These are phyloP conservation scores for Candida manassasensis DNA, from an alignment of 805 yeast genomes.

Conservation along the genomic window DNA sequence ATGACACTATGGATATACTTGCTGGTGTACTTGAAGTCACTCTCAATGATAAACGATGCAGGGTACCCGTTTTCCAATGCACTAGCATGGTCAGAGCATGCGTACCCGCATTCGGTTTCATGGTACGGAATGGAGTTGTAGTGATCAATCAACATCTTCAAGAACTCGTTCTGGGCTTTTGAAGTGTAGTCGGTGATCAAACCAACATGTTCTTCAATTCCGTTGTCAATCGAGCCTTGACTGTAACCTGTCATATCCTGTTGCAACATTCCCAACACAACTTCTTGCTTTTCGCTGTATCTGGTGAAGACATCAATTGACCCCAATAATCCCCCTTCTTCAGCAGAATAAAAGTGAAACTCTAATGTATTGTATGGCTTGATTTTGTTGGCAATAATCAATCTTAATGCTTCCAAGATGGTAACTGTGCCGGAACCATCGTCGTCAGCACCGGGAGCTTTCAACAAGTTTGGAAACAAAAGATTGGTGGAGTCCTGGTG, in stretches of 20 bases:
- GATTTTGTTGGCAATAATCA: constrained; percentile 37
- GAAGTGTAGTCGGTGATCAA: constrained; percentile 69
- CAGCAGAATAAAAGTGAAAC: constrained; percentile 94
- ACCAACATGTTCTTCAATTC: constrained; percentile 67
- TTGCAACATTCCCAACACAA: constrained; percentile 80
- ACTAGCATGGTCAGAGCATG: constrained; percentile 90
- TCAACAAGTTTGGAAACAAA: constrained; percentile 58
- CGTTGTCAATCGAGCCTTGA: constrained; percentile 44
- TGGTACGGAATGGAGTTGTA: constrained; percentile 67
- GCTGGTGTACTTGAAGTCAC: constrained; percentile 58
- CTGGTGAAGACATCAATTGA: constrained; percentile 69
- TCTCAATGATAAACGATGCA: constrained; percentile 75
- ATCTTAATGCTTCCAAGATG: constrained; percentile 66
- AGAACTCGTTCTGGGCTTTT: constrained; percentile 49
- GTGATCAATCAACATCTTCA: constrained; percentile 54
- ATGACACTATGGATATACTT: constrained; percentile 69
- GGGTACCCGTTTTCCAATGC: constrained; percentile 84
- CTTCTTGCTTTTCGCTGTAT: constrained; percentile 41
- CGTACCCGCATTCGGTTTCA: constrained; percentile 83
- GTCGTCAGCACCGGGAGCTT: constrained; percentile 95
- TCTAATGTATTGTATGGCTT: constrained; percentile 71
- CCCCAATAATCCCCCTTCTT: constrained; percentile 88
- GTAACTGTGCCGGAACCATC: constrained; percentile 87
- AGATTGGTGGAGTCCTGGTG: constrained; percentile 85
- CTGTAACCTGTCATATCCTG: constrained; percentile 93